Evolutionary conservation across 768 basidiomycete species (phyloP).

Genomic region (Pleurotus cornucopiae): DNA sequence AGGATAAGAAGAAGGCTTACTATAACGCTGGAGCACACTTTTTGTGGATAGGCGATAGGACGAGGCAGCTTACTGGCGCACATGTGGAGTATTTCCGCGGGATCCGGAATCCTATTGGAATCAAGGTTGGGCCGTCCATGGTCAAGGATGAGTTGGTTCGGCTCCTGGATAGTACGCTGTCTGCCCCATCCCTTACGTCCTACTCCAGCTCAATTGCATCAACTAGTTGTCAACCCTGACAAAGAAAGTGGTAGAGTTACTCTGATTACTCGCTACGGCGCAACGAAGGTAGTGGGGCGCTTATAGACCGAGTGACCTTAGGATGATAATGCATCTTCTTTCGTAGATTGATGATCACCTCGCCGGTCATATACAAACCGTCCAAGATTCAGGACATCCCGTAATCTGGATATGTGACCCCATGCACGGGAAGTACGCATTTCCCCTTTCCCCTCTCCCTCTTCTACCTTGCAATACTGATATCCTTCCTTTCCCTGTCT

Average conservation of each 20-base stretch:
- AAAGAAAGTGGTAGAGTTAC: slow-evolving; percentile 82
- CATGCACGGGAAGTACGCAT: slow-evolving; percentile 96
- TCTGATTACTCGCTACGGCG: slow-evolving; percentile 92
- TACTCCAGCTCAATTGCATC: slow-evolving; percentile 1
- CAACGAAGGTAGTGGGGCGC: slow-evolving; percentile 59
- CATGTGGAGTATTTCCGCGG: slow-evolving; percentile 96
- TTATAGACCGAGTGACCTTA: neutral
- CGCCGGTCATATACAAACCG: slow-evolving; percentile 75
- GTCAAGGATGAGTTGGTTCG: slow-evolving; percentile 66
- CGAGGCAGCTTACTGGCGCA: slow-evolving; percentile 85
- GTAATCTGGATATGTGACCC: slow-evolving; percentile 96
- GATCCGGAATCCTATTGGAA: slow-evolving; percentile 88
- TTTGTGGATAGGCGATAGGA: slow-evolving; percentile 97
- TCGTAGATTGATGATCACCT: slow-evolving; percentile 69
- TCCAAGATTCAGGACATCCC: slow-evolving; percentile 76
- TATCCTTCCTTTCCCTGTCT: no score
- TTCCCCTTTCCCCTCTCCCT: neutral
- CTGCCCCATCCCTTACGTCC: neutral
- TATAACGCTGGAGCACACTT: slow-evolving; percentile 96
- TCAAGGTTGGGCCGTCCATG: slow-evolving; percentile 95
- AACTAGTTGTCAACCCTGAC: slow-evolving; percentile 80
- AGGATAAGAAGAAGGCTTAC: slow-evolving; percentile 33
- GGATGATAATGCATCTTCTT: neutral
- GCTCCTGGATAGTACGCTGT: slow-evolving; percentile 66
- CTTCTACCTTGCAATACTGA: no score